phyloP scores from a whole-genome alignment of 805 yeast species.

The Hemisphaericaspora nanyangensis region DNA sequence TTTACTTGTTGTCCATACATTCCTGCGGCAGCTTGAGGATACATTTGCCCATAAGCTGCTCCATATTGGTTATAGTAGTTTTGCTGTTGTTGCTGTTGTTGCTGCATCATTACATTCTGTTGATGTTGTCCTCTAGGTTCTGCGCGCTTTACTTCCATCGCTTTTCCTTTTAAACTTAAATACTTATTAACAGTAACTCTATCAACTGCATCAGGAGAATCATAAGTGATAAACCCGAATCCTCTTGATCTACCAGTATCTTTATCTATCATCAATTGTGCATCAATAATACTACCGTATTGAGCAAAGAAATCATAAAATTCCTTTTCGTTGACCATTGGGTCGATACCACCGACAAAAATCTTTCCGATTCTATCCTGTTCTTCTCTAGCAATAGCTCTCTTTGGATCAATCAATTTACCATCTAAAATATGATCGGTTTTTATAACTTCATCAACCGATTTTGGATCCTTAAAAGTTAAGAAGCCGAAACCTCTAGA shows the following conservation, averaged over 20 bases:
- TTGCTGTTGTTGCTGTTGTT: slow-evolving; percentile 26
- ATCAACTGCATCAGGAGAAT: slow-evolving; percentile 91
- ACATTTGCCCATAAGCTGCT: slow-evolving; percentile 23
- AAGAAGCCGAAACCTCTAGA: slow-evolving; percentile 95
- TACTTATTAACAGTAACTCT: slow-evolving; percentile 78
- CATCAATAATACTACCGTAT: slow-evolving; percentile 90
- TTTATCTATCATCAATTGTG: slow-evolving; percentile 95
- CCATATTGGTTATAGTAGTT: slow-evolving; percentile 10
- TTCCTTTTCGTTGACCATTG: slow-evolving; percentile 87
- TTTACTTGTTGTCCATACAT: slow-evolving; percentile 26
- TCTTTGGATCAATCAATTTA: slow-evolving; percentile 92
- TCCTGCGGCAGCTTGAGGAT: slow-evolving; percentile 12
- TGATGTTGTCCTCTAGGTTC: slow-evolving; percentile 74
- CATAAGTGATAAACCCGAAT: slow-evolving; percentile 94
- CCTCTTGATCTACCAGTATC: slow-evolving; percentile 97
- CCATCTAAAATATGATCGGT: slow-evolving; percentile 91
- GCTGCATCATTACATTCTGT: slow-evolving; percentile 33
- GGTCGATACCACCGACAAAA: slow-evolving; percentile 95
- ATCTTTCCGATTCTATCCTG: slow-evolving; percentile 96
- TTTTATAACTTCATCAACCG: slow-evolving; percentile 82
- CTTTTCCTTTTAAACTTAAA: slow-evolving; percentile 79
- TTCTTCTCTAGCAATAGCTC: slow-evolving; percentile 96
- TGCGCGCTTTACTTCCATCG: slow-evolving; percentile 80
- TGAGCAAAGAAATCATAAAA: slow-evolving; percentile 81
- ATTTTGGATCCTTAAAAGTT: slow-evolving; percentile 74